These are phyloP conservation scores for Emmonsiellopsis sp. DNA, from an alignment of 2,329 filamentous ascomycete genomes.

Conservation along the genomic window DNA sequence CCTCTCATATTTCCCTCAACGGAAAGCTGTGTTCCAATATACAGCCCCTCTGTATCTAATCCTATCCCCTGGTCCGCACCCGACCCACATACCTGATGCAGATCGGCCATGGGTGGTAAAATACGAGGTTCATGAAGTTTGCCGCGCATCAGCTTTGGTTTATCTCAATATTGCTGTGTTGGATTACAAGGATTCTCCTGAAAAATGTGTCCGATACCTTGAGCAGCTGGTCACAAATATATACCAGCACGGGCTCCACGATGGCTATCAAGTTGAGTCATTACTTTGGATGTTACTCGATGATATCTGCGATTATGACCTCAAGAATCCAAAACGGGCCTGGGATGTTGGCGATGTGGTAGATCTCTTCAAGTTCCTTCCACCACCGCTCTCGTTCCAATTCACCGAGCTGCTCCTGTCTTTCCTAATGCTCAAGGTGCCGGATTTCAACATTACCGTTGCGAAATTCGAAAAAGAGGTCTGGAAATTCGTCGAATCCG, in stretches of 20 bases:
- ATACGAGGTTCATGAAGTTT: slow-evolving; percentile 24
- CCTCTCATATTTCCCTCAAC: slow-evolving; percentile 20
- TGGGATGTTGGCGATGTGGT: slow-evolving; percentile 31
- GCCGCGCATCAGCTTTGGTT: slow-evolving; percentile 29
- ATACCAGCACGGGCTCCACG: slow-evolving; percentile 24
- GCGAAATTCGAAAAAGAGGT: slow-evolving; percentile 26
- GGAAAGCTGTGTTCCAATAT: slow-evolving; percentile 27
- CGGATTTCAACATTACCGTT: slow-evolving; percentile 22
- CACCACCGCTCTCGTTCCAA: slow-evolving; percentile 28
- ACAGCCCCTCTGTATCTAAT: slow-evolving; percentile 28
- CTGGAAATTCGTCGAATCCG: not conserved
- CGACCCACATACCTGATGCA: slow-evolving; percentile 26
- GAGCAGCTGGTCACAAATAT: slow-evolving; percentile 18
- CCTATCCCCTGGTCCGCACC: slow-evolving; percentile 33
- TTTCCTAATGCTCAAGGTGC: slow-evolving; percentile 25
- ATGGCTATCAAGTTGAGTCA: slow-evolving; percentile 29
- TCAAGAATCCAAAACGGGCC: slow-evolving; percentile 26
- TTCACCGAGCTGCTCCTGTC: slow-evolving; percentile 32
- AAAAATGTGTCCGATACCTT: slow-evolving; percentile 26
- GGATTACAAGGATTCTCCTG: slow-evolving; percentile 24
- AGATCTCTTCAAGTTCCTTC: slow-evolving; percentile 26
- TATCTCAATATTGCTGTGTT: slow-evolving; percentile 30
- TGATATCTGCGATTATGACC: slow-evolving; percentile 25
- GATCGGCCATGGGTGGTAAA: slow-evolving; percentile 30
- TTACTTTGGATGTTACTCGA: slow-evolving; percentile 33